Evolutionary conservation across 148 eudicot species (phyloP), one percentile per base, ranked within the genome.

Genomic region (Suaeda aralocaspica): DNA sequence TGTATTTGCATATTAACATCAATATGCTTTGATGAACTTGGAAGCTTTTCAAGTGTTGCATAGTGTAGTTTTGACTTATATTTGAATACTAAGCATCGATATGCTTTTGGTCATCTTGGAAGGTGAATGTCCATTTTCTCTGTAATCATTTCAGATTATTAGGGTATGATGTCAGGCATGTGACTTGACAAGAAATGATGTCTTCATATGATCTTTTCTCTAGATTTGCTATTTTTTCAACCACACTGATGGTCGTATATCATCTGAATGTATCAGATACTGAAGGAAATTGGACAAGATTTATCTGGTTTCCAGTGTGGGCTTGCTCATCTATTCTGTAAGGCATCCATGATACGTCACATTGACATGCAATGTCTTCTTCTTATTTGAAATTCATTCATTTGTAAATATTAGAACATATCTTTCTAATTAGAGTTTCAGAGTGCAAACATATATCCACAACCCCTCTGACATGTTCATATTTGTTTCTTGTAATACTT

Each of bases 291-390:
- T 79, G 95, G 79, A 59, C 72, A 80, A 74, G 96, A 93, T 28
- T 75, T 93, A 75, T 90, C 98, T 28, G 91, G 81, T 22, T 93
- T 93, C 71, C 79, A 86, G 39, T 93, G 96, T 72, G 98, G 98
- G 59, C 91, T 93, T 70, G 98, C 96, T 60, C 92, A 93, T 87
- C 74, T 93, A 60, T 91, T 93, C 72, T 60, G 98, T 93, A 83
- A 88, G 92, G 77, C 48, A 63, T 45, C 72, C 49, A 62, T 66
- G 42, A 6, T 29, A 25, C 10, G 18, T 49, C 59, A 11, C 39
- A 22, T 36, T 18, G 7, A 50, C 45, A 8, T 45, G 11, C 41
- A 13, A 13, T 8, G 11, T 9, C 15, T 1, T 45, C 49, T 14
- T 45, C 11, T 45, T 4, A 45, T 45, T 14, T 45, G 49, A 45